Conservation (phyloP, 1,139 yeast genomes). For the Protomyces gravidus region DNA sequence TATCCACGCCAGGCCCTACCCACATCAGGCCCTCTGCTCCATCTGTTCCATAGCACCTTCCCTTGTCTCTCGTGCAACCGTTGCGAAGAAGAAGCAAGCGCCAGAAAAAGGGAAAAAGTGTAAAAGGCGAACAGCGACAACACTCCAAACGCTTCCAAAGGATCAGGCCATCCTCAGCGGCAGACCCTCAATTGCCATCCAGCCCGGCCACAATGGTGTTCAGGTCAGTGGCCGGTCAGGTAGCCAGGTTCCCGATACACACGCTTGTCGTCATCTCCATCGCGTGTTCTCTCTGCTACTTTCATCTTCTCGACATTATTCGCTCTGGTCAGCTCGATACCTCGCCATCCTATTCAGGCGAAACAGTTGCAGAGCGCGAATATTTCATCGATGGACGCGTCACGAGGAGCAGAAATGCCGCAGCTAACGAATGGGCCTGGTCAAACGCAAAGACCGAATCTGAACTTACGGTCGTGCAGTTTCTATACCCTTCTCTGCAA, state of each 20-base stretch:
- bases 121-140: too few species aligned
- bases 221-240: conserved; percentile 8
- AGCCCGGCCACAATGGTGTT: not conserved
- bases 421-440: conserved; percentile 3
- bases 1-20: too few species aligned
- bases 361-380: conserved; percentile 11
- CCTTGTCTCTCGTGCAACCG: too few species aligned
- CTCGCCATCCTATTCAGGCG: conserved; percentile 15
- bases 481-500: conserved; percentile 15
- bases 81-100: too few species aligned
- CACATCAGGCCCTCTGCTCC: too few species aligned
- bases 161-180: too few species aligned
- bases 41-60: too few species aligned
- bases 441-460: conserved; percentile 13
- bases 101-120: too few species aligned
- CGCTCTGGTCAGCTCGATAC: conserved; percentile 29
- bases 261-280: conserved; percentile 69
- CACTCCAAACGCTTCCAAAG: too few species aligned
- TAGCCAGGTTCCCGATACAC: conserved; percentile 64
- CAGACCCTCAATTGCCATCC: too few species aligned
- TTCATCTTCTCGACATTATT: conserved; percentile 76
- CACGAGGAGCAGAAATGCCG: not conserved
- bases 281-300: conserved; percentile 75
- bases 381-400: conserved; percentile 14
- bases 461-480: conserved; percentile 20